Conservation (phyloP, 768 basidiomycete genomes). For the Tricholoma saponaceum region DNA sequence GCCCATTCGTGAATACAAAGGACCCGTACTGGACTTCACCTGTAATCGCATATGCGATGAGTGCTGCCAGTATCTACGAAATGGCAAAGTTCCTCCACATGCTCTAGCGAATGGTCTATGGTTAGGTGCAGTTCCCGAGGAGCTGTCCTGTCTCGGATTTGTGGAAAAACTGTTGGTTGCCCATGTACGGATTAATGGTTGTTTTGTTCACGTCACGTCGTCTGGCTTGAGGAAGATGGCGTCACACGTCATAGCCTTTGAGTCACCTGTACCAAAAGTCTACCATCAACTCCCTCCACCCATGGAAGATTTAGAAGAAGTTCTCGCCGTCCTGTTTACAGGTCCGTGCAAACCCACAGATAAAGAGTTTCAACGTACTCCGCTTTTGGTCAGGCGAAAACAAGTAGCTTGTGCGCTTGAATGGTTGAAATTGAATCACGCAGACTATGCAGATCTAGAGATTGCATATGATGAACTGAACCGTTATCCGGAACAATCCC, state of each 20-base stretch:
- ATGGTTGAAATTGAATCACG: too few species aligned
- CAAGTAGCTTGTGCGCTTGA: too few species aligned
- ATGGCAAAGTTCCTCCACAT: not conserved
- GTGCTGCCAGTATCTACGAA: not conserved
- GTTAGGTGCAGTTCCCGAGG: constrained; percentile 19
- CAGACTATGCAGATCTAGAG: too few species aligned
- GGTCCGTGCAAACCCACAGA: constrained; percentile 19
- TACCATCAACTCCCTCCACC: constrained; percentile 20
- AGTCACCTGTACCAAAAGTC: constrained; percentile 21
- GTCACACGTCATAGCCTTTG: too few species aligned
- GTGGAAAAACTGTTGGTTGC: constrained; percentile 27
- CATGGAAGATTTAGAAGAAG: constrained; percentile 23
- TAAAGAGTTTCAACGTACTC: too few species aligned
- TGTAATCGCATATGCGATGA: not conserved
- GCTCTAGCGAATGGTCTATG: not conserved
- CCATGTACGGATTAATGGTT: too few species aligned
- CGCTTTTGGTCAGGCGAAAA: too few species aligned
- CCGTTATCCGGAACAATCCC: constrained; percentile 17
- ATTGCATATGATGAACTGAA: not conserved
- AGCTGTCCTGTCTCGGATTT: constrained; percentile 22
- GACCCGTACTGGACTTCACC: not conserved
- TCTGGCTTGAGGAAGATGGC: too few species aligned
- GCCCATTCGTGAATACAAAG: not conserved
- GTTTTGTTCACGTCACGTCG: too few species aligned
- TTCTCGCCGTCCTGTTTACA: constrained; percentile 28